phyloP scores from a whole-genome alignment of 2,329 filamentous ascomycete genomes.

The Alternaria hordeiaustralica region DNA sequence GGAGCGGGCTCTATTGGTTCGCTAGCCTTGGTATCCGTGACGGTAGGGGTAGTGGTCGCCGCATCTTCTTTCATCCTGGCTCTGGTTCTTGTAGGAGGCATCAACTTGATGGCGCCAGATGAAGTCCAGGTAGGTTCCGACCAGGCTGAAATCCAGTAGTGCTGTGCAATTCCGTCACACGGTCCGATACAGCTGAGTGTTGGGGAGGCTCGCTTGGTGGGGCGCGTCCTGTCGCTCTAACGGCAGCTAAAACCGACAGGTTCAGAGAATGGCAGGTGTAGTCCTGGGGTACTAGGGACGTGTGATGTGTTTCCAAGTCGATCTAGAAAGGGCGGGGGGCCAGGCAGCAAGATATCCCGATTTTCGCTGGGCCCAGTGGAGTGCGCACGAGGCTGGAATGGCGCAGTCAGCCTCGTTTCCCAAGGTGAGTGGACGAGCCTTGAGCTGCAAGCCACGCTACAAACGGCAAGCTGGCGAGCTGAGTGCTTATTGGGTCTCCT shows the following conservation, averaged over 20 bases:
- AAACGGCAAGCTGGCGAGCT: slow-evolving; percentile 46
- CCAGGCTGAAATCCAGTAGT: slow-evolving; percentile 19
- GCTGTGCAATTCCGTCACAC: slow-evolving; percentile 13
- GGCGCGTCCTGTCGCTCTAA: slow-evolving; percentile 34
- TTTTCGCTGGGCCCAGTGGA: slow-evolving; percentile 38
- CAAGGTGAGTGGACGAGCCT: slow-evolving; percentile 45
- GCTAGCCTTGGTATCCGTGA: slow-evolving; percentile 28
- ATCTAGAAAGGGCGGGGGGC: slow-evolving; percentile 37
- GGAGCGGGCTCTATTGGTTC: slow-evolving; percentile 33
- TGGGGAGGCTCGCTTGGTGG: slow-evolving; percentile 36
- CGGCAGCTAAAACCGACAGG: slow-evolving; percentile 37
- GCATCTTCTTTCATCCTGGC: slow-evolving; percentile 44
- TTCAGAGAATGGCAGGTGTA: slow-evolving; percentile 21
- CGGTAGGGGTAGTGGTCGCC: slow-evolving; percentile 29
- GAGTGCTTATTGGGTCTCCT: slow-evolving; percentile 42
- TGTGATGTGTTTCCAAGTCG: slow-evolving; percentile 31
- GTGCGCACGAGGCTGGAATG: slow-evolving; percentile 46
- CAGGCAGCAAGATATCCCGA: slow-evolving; percentile 46
- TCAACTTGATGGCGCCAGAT: slow-evolving; percentile 22
- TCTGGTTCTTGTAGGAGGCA: slow-evolving; percentile 45
- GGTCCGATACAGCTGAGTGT: slow-evolving; percentile 25
- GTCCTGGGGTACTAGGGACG: slow-evolving; percentile 27
- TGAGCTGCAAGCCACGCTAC: slow-evolving; percentile 45
- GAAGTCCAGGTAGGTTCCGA: slow-evolving; percentile 10
- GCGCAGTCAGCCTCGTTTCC: slow-evolving; percentile 49